Base-by-base conservation (phyloP, 2,329 filamentous ascomycete species). In the Ophiostoma piceae region DNA sequence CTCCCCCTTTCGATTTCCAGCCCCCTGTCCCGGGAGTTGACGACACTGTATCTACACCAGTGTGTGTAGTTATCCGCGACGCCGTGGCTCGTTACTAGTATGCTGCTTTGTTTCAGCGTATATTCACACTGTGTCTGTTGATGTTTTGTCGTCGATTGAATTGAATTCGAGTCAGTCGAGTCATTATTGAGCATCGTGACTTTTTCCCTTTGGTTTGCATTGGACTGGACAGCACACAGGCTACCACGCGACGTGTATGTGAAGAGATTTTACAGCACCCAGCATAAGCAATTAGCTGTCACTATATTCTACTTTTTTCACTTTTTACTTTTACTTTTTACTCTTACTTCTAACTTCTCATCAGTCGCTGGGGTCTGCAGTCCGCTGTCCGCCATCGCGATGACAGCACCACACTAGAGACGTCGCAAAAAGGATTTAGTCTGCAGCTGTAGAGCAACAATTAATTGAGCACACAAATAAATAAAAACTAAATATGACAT, bases 1-100 rank as follows among this genome's bases (percentile, higher is more conserved):
- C 62, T 65, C 62, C 62, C 62, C 62, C 62, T 65, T 65, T 65
- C 62, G 35, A 37, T 37, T 65, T 39, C 62, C 32, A 65, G 16
- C 62, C 62, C 62, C 62, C 32, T 65, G 32, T 22, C 35, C 62
- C 62, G 57, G 57, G 57, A 62, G 57, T 62, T 62, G 57, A 62
- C 57, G 57, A 62, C 57, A 62, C 57, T 62, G 57, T 62, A 35
- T 62, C 6, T 62, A 62, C 57, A 62, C 57, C 57, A 62, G 57
- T 62, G 57, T 62, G 57, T 62, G 57, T 62, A 62, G 57, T 32
- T 29, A 57, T 16, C 51, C 51, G 5, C 11, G 2, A 57, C n/a
- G 51, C 22, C 51, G 51, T 57, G 9, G 8, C 51, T 26, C 19
- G 11, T 22, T 26, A 57, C 9, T 26, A 32, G 19, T n/a, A 47